A percentile compares a stretch with the other conserved stretches of the same genome.
These are phyloP conservation scores for Thermothielavioides terrestris DNA, from an alignment of 495 filamentous ascomycete species.

Conservation along the genomic window DNA sequence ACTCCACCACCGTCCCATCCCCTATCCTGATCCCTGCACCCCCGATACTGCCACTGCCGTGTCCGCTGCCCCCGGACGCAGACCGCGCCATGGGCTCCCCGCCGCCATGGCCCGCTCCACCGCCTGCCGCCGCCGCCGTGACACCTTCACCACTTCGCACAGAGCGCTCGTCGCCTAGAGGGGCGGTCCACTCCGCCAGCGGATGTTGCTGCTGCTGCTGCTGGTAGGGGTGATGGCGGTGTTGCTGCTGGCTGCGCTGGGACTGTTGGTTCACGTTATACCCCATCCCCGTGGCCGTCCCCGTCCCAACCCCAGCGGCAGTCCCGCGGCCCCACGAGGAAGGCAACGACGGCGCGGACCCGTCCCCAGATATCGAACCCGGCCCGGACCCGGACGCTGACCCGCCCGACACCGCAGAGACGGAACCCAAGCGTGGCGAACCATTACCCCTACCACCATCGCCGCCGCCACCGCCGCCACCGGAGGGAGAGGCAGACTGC, in stretches of 20 bases:
- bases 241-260: neutral
- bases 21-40: slow-evolving; percentile 22
- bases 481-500: neutral
- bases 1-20: slow-evolving; percentile 26
- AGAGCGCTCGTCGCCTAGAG: too few relatives aligned
- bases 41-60: neutral
- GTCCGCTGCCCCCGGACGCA: slow-evolving; percentile 14
- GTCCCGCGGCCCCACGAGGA: neutral
- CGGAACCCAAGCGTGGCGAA: too few relatives aligned
- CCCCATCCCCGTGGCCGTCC: neutral
- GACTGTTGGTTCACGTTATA: neutral
- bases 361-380: too few relatives aligned
- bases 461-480: too few relatives aligned
- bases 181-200: slow-evolving; percentile 3
- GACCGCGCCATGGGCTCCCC: slow-evolving; percentile 23
- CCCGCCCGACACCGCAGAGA: neutral
- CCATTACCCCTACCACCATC: too few relatives aligned
- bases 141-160: neutral
- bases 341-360: neutral
- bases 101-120: neutral
- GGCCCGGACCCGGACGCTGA: neutral
- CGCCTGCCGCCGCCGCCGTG: neutral
- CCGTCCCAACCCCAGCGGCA: neutral
- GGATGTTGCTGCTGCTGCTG: neutral
- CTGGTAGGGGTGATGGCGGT: neutral